phyloP scores from a whole-genome alignment of 495 filamentous ascomycete species.

The Durotheca rogersii region DNA sequence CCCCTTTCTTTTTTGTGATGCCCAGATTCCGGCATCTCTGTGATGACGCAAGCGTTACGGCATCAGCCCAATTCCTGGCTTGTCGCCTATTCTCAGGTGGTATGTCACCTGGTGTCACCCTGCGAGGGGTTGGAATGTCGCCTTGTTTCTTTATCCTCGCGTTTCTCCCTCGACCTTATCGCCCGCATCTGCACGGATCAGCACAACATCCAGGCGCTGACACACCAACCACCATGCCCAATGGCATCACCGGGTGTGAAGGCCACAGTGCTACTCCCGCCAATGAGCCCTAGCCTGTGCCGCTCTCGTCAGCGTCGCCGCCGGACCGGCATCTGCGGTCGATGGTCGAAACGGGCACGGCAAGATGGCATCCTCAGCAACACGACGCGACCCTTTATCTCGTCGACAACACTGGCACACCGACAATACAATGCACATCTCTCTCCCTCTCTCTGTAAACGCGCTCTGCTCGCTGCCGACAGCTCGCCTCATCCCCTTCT shows the following conservation, averaged over 20 bases:
- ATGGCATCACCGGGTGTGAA: too few relatives aligned
- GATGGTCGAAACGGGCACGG: too few relatives aligned
- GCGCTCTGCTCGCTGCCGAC: conserved; percentile 22
- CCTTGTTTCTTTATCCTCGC: too few relatives aligned
- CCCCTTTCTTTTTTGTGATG: conserved; percentile 1
- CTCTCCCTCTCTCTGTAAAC: not conserved
- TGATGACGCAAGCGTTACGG: conserved; percentile 31
- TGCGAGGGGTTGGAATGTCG: not conserved
- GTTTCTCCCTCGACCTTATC: too few relatives aligned
- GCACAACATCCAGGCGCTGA: conserved; percentile 6
- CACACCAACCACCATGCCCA: too few relatives aligned
- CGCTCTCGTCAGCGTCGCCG: too few relatives aligned
- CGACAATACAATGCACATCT: not conserved
- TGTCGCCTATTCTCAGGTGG: conserved; percentile 1
- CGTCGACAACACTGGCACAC: too few relatives aligned
- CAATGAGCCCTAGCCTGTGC: too few relatives aligned
- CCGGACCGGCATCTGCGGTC: too few relatives aligned
- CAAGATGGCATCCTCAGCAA: conserved; percentile 11
- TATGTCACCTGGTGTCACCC: conserved; percentile 5
- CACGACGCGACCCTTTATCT: too few relatives aligned
- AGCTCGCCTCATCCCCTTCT: conserved; percentile 17
- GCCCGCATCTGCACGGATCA: too few relatives aligned
- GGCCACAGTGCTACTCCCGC: too few relatives aligned
- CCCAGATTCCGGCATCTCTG: not conserved
- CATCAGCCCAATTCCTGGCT: conserved; percentile 17